Evolutionary conservation across 106 monocot species (phyloP).

Genomic region (Hemerocallis citrina): DNA sequence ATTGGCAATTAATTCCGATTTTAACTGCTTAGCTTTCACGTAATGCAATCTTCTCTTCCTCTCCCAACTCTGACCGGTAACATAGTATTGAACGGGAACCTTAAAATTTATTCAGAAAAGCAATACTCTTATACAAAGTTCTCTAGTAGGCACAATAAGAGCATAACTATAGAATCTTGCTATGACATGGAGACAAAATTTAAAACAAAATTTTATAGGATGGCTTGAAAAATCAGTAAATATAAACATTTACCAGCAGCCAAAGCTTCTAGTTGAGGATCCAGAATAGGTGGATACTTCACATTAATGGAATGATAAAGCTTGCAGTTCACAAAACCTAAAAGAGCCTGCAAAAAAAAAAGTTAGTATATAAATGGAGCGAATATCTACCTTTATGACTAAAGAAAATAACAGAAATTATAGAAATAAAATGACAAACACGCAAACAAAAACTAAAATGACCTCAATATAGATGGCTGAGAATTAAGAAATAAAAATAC

Average conservation of each 20-base stretch:
- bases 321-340: slow-evolving; percentile 89
- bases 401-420: not conserved
- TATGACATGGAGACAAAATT: not conserved
- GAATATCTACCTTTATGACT: not conserved
- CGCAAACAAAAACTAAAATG: too few relatives aligned
- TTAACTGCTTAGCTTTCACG: too few relatives aligned
- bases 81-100: too few relatives aligned
- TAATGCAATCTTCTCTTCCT: too few relatives aligned
- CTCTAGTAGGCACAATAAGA: too few relatives aligned
- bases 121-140: not conserved
- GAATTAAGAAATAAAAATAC: too few relatives aligned
- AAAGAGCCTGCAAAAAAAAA: slow-evolving; percentile 64
- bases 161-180: not conserved
- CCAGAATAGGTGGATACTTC: slow-evolving; percentile 90
- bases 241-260: slow-evolving; percentile 65
- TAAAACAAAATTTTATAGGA: slow-evolving; percentile 3
- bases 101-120: not conserved
- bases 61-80: too few relatives aligned
- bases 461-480: too few relatives aligned
- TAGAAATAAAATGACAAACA: too few relatives aligned
- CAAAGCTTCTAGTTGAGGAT: slow-evolving; percentile 85
- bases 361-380: not conserved
- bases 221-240: not conserved
- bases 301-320: slow-evolving; percentile 92
- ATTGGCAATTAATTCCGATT: too few relatives aligned